Conservation (phyloP, 2,329 filamentous ascomycete species). For the Paraconiothyrium brasiliense region DNA sequence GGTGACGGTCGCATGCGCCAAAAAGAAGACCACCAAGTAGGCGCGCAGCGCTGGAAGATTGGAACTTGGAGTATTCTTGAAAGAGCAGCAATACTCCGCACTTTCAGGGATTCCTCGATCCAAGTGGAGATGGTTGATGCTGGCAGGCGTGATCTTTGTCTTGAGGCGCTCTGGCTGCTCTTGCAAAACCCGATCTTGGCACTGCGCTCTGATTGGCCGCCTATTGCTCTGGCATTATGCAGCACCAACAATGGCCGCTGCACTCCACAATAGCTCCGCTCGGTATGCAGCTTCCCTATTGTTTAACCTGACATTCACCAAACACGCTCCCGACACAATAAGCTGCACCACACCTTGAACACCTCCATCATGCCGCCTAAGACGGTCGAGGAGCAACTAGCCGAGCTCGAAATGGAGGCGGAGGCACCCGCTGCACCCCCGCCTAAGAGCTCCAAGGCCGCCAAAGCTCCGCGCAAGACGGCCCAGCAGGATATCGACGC, state of each 20-base stretch:
- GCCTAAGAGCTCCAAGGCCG: conserved; percentile 52
- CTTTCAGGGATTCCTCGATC: conserved; percentile 14
- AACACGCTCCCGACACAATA: not conserved
- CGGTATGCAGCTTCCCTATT: conserved; percentile 5
- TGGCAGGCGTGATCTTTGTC: conserved; percentile 48
- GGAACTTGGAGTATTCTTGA: conserved; percentile 23
- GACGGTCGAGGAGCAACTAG: conserved; percentile 59
- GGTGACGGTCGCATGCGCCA: conserved; percentile 37
- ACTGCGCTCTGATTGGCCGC: conserved; percentile 32
- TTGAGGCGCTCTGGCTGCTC: conserved; percentile 43
- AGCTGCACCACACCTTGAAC: not conserved
- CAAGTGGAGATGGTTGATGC: conserved; percentile 31
- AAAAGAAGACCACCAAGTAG: conserved; percentile 32
- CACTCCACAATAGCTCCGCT: conserved; percentile 18
- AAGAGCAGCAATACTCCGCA: not conserved
- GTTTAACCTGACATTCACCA: conserved; percentile 3
- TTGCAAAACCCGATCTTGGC: conserved; percentile 38
- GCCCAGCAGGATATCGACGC: conserved; percentile 70
- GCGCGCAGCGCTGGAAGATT: conserved; percentile 26
- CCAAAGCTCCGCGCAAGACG: conserved; percentile 56
- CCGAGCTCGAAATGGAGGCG: conserved; percentile 50
- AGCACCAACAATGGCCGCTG: conserved; percentile 22
- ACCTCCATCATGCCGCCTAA: conserved; percentile 46
- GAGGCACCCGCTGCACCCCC: conserved; percentile 44
- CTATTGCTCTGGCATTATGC: not conserved